Base-by-base conservation (phyloP, 2,329 filamentous ascomycete genomes). In the Hypoxylon sp. region DNA sequence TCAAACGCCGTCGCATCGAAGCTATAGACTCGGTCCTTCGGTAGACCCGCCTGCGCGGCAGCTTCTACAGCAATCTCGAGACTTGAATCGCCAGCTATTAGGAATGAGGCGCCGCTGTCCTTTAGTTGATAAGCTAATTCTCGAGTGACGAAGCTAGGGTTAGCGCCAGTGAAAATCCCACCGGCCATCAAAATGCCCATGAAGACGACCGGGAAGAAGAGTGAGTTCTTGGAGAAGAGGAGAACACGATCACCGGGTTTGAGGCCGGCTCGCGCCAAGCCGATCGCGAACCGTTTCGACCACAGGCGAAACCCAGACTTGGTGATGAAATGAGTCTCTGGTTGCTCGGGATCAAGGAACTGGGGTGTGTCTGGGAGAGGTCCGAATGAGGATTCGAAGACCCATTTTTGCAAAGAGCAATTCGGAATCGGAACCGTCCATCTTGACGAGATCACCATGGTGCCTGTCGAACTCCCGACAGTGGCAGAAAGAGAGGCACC, bases 101-200 rank as follows among this genome's bases (percentile, higher is more conserved):
- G 80, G 74, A 92, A 91, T 6, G 79, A 85, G 0, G 92, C 90
- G 0, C 86, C 89, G 62, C 89, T 91, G 77, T 95, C 91, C 53
- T 87, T 84, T 37, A 96, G 82, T 78, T 96, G 93, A 77, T 92
- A 91, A 6, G 89, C 91, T 50, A 97, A 79, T 79, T 96, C 93
- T 19, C 91, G 83, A 0, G 88, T 82, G 0, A 92, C 89, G 72
- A 89, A 93, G 4, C 84, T 85, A 0, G 91, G 91, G 67, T 93
- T 93, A 1, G 91, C 91, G 27, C 92, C 92, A 0, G 90, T 92
- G 80, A 95, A 95, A 59, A 95, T 82, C 1, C 91, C 92, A 3
- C 92, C 92, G 0, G 92, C 91, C 88, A 93, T 93, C 55, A 93
- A 83, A 19, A 92, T 84, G 15, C 92, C 92, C 78, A 93, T 84